phyloP scores from a whole-genome alignment of 139 green algal genomes.

The Auxenochlorella protothecoides region DNA sequence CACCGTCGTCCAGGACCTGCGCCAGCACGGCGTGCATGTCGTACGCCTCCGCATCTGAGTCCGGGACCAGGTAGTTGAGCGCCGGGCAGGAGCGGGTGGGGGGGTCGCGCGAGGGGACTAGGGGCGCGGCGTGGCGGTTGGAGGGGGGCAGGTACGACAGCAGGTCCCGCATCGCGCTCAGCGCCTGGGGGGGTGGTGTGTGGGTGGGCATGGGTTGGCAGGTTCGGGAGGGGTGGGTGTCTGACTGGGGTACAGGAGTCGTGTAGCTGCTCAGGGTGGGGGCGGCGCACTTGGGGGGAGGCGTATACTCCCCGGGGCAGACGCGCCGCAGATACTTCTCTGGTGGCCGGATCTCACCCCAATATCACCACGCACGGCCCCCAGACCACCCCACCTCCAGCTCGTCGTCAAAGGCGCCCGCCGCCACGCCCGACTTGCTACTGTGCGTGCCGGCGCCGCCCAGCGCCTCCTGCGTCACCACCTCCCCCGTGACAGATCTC shows the following conservation, averaged over 20 bases:
- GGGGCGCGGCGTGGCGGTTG: constrained; percentile 8
- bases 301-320: too few relatives aligned
- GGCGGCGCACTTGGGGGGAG: too few relatives aligned
- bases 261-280: too few relatives aligned
- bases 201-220: too few relatives aligned
- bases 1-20: constrained; percentile 41
- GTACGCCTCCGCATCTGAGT: constrained; percentile 28
- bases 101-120: constrained; percentile 13
- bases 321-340: too few relatives aligned
- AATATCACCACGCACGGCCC: not conserved
- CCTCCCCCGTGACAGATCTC: constrained; percentile 35
- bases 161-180: constrained; percentile 43
- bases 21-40: constrained; percentile 45
- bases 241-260: too few relatives aligned
- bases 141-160: constrained; percentile 42
- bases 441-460: constrained; percentile 47
- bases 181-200: not conserved
- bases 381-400: constrained; percentile 26
- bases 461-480: constrained; percentile 43
- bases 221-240: too few relatives aligned
- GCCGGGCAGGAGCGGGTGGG: constrained; percentile 16
- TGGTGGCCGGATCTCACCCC: too few relatives aligned
- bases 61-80: constrained; percentile 37
- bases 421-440: constrained; percentile 40
- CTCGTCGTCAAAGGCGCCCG: constrained; percentile 48